Base-by-base conservation (phyloP, 495 filamentous ascomycete species). In the Penicillium atrosanguineum region DNA sequence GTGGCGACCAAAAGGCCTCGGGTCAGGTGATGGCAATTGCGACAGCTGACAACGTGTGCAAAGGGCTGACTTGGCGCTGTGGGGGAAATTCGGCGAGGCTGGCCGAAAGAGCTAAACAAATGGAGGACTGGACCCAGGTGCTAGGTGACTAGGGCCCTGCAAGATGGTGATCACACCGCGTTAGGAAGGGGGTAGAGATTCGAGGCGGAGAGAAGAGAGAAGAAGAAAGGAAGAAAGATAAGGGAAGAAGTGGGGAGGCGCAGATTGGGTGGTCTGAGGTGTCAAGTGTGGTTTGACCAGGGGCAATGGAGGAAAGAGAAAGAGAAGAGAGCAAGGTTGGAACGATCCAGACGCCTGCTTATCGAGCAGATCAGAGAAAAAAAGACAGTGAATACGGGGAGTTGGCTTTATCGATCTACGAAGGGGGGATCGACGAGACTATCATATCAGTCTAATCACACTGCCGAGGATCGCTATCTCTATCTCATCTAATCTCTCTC, bases 341-440 rank as follows among this genome's bases (percentile, higher is more conserved):
- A 31, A 46, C 19, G 38, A 40, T 40, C 38, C 8, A 19, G 16
- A 40, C 9, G 9, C 38, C 38, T 16, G 38, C 39, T 42, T 43
- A 44, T 50, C 48, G 39, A 44, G 23, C 31, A 48, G 36, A 25
- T 42, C 20, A 18, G 11, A 18, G 19, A 16, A 4, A 25, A 25
- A 25, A 49, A 49, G 44, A 54, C 55, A 53, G 51, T 55, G 55
- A 59, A 46, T 60, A 50, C 47, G 56, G 56, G 44, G 54, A 20
- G 31, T 62, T 54, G 51, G 61, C 45, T 55, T 69, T 67, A 67
- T 67, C 63, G 63, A 67, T 67, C 63, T 64, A 62, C 63, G 62
- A 58, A 61, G 52, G 61, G 57, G 60, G 53, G 67, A 66, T 65
- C 64, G 49, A 58, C 60, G 57, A 50, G 50, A 31, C 61, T 67